A percentile compares a stretch with the other conserved stretches of the same genome.
Evolutionary conservation across 2,329 filamentous ascomycete genomes (phyloP).

Genomic region (Monilinia polystroma): DNA sequence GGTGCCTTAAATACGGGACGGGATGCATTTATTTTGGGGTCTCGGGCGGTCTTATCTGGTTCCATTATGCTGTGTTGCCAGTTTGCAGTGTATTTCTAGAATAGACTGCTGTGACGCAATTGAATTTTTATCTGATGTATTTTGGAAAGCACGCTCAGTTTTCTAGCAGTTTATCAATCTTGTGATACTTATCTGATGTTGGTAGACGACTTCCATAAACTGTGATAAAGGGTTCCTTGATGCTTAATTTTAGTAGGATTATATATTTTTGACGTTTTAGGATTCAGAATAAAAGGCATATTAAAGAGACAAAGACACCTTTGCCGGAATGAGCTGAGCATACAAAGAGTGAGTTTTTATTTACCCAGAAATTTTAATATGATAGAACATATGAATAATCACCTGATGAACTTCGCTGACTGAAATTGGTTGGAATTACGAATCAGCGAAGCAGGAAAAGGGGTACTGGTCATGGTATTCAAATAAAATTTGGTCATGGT

Average conservation of each 20-base stretch:
- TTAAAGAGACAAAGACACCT: not conserved
- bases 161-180: not conserved
- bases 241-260: not conserved
- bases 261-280: not conserved
- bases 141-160: not conserved
- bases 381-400: not conserved
- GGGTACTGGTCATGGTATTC: too few relatives aligned
- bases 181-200: not conserved
- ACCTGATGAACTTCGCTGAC: not conserved
- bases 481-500: too few relatives aligned
- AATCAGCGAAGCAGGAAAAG: too few relatives aligned
- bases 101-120: not conserved
- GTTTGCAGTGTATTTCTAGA: not conserved
- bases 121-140: not conserved
- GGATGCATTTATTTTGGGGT: conserved; percentile 2
- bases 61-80: conserved; percentile 1
- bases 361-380: too few relatives aligned
- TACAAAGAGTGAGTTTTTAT: not conserved
- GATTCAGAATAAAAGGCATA: not conserved
- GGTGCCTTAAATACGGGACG: not conserved
- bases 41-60: not conserved
- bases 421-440: too few relatives aligned
- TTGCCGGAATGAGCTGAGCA: not conserved
- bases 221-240: not conserved
- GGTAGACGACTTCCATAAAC: not conserved